These are phyloP conservation scores for Fusarium transvaalense DNA, from an alignment of 2,329 filamentous ascomycete species.

Conservation along the genomic window DNA sequence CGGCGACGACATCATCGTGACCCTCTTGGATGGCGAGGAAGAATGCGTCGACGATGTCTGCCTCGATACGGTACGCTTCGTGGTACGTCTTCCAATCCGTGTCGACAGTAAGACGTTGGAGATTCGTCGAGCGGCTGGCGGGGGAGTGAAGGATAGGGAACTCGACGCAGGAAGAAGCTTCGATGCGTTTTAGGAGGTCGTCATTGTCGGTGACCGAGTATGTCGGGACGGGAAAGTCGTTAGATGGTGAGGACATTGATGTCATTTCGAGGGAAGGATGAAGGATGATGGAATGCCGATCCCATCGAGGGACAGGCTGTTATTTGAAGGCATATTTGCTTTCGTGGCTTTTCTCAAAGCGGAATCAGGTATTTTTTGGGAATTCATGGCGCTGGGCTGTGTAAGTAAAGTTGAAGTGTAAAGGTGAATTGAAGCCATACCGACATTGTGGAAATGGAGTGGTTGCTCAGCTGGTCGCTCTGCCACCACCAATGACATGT, in stretches of 20 bases:
- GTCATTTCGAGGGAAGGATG: background rate
- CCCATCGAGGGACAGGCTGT: background rate
- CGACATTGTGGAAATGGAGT: constrained; percentile 4
- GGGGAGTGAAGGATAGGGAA: constrained; percentile 42
- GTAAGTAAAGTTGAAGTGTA: background rate
- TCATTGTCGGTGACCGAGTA: constrained; percentile 40
- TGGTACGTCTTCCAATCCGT: constrained; percentile 1
- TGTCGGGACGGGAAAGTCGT: constrained; percentile 27
- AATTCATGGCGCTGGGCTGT: constrained; percentile 18
- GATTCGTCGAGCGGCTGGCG: background rate
- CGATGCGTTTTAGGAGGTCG: constrained; percentile 39
- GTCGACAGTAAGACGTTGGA: background rate
- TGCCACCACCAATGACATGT: constrained; percentile 20
- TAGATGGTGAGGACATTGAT: background rate
- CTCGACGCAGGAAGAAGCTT: constrained; percentile 29
- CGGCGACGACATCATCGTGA: constrained; percentile 48
- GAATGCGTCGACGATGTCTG: constrained; percentile 50
- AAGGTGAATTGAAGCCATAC: background rate
- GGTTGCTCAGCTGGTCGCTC: constrained; percentile 18
- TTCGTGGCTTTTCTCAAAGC: constrained; percentile 2
- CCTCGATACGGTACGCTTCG: constrained; percentile 35
- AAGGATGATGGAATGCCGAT: background rate
- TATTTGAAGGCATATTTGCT: constrained; percentile 28
- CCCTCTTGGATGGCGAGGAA: constrained; percentile 48
- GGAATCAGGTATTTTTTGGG: background rate